A percentile compares a stretch with the other conserved stretches of the same genome.
Evolutionary conservation across 768 basidiomycete species (phyloP).

Genomic region (Favolaschia claudopus): DNA sequence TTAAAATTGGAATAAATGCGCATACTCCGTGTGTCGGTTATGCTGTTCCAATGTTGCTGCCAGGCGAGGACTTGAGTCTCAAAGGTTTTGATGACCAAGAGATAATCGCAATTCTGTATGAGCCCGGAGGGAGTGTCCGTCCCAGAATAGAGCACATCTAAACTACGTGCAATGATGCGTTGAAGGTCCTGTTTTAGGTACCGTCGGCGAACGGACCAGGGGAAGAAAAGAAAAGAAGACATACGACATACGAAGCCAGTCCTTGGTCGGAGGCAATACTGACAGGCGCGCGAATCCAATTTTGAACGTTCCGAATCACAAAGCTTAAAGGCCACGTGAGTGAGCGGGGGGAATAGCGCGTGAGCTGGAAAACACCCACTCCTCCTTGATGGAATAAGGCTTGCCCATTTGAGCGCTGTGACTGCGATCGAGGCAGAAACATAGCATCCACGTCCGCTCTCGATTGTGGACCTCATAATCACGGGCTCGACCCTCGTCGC

Average conservation of each 20-base stretch:
- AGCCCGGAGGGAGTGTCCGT: constrained; percentile 83
- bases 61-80: constrained; percentile 75
- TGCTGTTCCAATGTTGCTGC: constrained; percentile 61
- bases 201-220: not conserved
- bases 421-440: constrained; percentile 87
- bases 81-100: constrained; percentile 83
- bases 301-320: constrained; percentile 83
- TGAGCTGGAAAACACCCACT: constrained; percentile 62
- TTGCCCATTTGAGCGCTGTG: constrained; percentile 97
- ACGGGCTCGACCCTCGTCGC: constrained; percentile 80
- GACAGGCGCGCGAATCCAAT: constrained; percentile 77
- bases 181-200: constrained; percentile 71
- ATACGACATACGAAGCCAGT: constrained; percentile 79
- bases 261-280: constrained; percentile 70
- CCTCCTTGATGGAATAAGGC: constrained; percentile 91
- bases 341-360: constrained; percentile 10
- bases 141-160: constrained; percentile 90
- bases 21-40: not conserved
- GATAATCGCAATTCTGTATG: constrained; percentile 84
- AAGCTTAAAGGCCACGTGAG: constrained; percentile 56
- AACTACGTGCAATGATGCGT: constrained; percentile 85
- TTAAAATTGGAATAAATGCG: not conserved
- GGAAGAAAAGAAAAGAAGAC: constrained; percentile 34
- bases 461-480: constrained; percentile 92
- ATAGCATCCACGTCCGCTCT: constrained; percentile 93